Conservation (phyloP, 2,329 filamentous ascomycete genomes). For the Fusarium sp. region DNA sequence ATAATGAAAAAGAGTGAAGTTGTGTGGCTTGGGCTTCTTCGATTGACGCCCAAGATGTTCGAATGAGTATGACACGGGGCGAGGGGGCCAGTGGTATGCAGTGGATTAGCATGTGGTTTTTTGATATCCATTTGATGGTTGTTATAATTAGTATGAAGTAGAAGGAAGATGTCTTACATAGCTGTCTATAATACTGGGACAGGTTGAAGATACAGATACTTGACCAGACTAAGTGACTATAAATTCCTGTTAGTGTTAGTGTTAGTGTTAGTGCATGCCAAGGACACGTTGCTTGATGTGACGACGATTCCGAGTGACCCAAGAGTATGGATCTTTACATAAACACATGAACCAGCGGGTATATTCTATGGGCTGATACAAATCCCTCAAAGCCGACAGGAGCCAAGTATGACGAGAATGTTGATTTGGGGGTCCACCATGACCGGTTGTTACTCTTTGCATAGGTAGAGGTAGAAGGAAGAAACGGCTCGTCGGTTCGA, state of each 20-base stretch:
- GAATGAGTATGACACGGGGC: conserved; percentile 5
- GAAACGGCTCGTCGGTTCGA: conserved; percentile 34
- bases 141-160: conserved; percentile 26
- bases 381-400: conserved; percentile 33
- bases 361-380: conserved; percentile 22
- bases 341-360: background rate
- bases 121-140: conserved; percentile 41
- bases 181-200: conserved; percentile 32
- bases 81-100: conserved; percentile 5
- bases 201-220: conserved; percentile 7
- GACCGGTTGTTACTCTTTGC: conserved; percentile 10
- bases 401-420: conserved; percentile 15
- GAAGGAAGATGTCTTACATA: conserved; percentile 31
- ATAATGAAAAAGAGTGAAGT: conserved; percentile 36
- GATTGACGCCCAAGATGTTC: conserved; percentile 1
- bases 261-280: background rate
- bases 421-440: conserved; percentile 12
- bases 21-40: background rate
- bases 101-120: conserved; percentile 26
- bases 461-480: conserved; percentile 1
- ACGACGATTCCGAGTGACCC: conserved; percentile 4
- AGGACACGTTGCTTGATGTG: background rate
- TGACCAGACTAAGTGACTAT: background rate
- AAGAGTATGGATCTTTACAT: background rate
- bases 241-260: background rate